phyloP scores from a whole-genome alignment of 2,329 filamentous ascomycete species.

The Apiospora marii region DNA sequence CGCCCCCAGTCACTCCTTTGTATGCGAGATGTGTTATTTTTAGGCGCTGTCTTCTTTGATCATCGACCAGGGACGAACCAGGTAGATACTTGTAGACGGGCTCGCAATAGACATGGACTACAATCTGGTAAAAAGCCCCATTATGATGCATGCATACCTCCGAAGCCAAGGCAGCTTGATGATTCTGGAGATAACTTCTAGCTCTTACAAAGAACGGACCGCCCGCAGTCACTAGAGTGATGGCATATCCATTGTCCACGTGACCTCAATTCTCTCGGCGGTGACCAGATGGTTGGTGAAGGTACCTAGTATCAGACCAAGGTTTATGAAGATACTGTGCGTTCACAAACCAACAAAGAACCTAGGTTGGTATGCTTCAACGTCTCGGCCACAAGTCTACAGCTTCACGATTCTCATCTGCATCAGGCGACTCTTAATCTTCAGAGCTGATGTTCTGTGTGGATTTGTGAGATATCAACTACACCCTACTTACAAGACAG shows the following conservation, averaged over 20 bases:
- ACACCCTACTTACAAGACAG: neutral
- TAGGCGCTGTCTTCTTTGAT: neutral
- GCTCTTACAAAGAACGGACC: neutral
- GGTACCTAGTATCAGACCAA: neutral
- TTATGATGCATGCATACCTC: neutral
- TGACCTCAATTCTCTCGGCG: neutral
- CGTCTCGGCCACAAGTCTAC: too few relatives aligned
- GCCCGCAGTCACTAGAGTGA: neutral
- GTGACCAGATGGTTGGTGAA: neutral
- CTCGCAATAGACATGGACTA: neutral
- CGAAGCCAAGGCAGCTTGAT: neutral
- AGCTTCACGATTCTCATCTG: neutral
- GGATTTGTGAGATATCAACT: neutral
- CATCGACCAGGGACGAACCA: neutral
- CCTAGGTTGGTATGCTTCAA: too few relatives aligned
- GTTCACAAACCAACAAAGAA: too few relatives aligned
- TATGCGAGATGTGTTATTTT: neutral
- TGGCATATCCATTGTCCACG: neutral
- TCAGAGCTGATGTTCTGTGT: neutral
- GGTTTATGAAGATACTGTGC: too few relatives aligned
- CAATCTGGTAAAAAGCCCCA: neutral
- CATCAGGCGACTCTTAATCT: neutral
- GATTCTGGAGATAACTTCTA: neutral
- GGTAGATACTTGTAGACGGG: neutral
- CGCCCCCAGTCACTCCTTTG: neutral